Base-by-base conservation (phyloP, 768 basidiomycete genomes). In the Clitopilus passeckerianus region DNA sequence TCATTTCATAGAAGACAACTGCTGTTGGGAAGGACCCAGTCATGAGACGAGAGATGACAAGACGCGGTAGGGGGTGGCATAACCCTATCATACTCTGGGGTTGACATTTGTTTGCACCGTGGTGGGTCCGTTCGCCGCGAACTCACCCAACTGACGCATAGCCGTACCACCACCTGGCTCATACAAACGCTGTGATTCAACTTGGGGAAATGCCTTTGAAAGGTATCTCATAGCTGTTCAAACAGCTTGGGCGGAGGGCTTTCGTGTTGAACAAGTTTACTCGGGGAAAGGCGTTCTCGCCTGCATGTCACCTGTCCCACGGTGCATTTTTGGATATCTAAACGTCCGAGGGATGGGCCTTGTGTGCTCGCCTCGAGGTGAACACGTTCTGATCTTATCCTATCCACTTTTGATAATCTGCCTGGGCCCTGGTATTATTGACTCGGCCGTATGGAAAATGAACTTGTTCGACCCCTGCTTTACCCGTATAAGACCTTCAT, bases 311-410 rank as follows among this genome's bases (percentile, higher is more conserved):
- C 24, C 30, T 59, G 30, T 66, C 64, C 59, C 65, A 67, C 66
- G 66, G 27, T 62, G 52, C 62, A 58, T 46, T 54, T 57, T 62
- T 64, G 63, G 64, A 53, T n/a, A 53, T 60, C 53, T 57, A 30
- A 58, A 59, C 59, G 57, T 60, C 60, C 60, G 65, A 63, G 61
- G 54, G 33, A 50, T 16, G 37, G 46, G 62, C 56, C 44, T 52
- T 34, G 24, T 53, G 34, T 34, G 54, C 61, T 54, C 37, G 73
- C 76, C 77, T 76, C 70, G 75, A 75, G 79, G 78, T 67, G 61
- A 63, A 70, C 79, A 80, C 79, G 79, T 77, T 80, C 70, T 75
- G 76, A 78, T 79, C 74, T 74, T 72, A 71, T 73, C 72, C 74
- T 65, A 37, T 66, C 65, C 61, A 50, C 66, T 61, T 65, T 65